Evolutionary conservation across 345 rosid genomes (phyloP), one percentile per base, ranked within the genome.

Genomic region (Eutrema japonicum): DNA sequence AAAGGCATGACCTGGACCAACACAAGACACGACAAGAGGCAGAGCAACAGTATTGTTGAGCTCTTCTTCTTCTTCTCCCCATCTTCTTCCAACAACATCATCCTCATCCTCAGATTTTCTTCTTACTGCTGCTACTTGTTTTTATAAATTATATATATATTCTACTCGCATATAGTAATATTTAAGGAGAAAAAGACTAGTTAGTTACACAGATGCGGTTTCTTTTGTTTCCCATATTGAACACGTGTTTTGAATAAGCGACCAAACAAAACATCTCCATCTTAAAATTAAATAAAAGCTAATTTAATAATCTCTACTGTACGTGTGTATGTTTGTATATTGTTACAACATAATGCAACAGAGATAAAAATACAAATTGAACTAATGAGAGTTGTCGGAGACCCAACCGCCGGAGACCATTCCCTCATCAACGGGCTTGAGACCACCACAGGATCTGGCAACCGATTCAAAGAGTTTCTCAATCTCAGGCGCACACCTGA

Each of bases 391-490:
- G 68, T 71, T 86, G 35, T 87, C 92, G 0, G 95, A 47, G 14
- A 71, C 88, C 97, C 97, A 89, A 58, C n/a, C n/a, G n/a, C 87
- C 78, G 3, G 93, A 82, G 43, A 83, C 90, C 85, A 91, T 82
- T 64, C 93, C 83, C 43, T 89, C 97, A 50, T 91, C 96, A 27
- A 85, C 84, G 7, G 96, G 89, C 81, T 91, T 91, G 10, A 89
- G 68, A 41, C 80, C 77, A 41, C 96, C 96, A 22, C 91, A 91
- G 4, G 96, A 91, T 47, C 93, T 80, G 9, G 97, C 93, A 2
- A 89, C 91, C 0, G 97, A 91, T 47, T 91, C 93, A 33, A 91
- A 91, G 12, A 91, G 91, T 59, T 86, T 91, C 77, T 91, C 97
- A 30, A 91, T 91, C 91, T 91, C 96, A 3, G 97, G 97, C 0